Evolutionary conservation across 148 eudicot genomes (phyloP), one percentile per base, ranked within the genome.

Genomic region (Euryodendron excelsum): DNA sequence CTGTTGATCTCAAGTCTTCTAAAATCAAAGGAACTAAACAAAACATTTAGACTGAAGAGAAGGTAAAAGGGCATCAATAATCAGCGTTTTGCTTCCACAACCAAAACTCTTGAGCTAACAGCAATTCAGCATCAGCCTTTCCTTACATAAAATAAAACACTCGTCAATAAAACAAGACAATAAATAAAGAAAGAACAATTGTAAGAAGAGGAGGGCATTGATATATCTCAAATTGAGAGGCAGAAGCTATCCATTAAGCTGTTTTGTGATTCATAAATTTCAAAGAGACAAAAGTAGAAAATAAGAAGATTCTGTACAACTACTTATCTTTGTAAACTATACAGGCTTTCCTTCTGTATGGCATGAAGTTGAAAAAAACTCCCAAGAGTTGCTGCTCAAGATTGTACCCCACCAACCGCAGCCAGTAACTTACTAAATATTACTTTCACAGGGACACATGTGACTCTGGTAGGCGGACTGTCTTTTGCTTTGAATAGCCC

Each of bases 391-490:
- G 17, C 45, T 8, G 59, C 60, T 59, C 58, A 72, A 47, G 62
- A 72, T 77, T 59, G 72, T 31, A 65, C 63, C 47, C 73, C 18
- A 31, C 77, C 81, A 58, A 86, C 53, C 18, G 75, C 82, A 12
- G 13, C 45, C 25, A 75, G 56, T 69, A 86, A 55, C 76, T 69
- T 76, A 17, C 74, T 56, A 44, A 86, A 74, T 39, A 81, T 72
- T 50, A 69, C 66, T 39, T 79, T 78, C 79, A 86, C 82, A 25
- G 84, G 83, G 59, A 86, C 83, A 68, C 86, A 81, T 5, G 70
- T 65, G 36, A 21, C 79, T 28, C 61, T 20, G 39, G 13, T 31
- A 23, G 28, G 50, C 47, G 5, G 10, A 39, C 20, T 60, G 56
- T 65, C 73, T 69, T 58, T 31, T 47, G 27, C 69, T n/a, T 41